Evolutionary conservation across 768 basidiomycete genomes (phyloP).

Genomic region (Boletellus sp.): DNA sequence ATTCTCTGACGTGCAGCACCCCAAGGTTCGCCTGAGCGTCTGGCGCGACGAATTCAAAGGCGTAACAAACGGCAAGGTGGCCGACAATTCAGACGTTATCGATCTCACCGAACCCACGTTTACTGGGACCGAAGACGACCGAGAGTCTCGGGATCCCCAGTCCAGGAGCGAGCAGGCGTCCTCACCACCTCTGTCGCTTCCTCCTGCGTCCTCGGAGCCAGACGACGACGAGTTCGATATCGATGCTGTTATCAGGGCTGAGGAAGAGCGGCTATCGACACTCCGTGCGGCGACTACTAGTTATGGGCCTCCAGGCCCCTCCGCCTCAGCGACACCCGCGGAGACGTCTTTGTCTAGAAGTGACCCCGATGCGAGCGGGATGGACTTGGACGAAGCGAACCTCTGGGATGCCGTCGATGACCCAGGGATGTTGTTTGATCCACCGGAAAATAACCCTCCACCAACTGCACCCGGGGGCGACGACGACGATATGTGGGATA

Average conservation of each 20-base stretch:
- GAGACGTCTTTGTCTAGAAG: slow-evolving; percentile 8
- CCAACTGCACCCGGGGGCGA: slow-evolving; percentile 27
- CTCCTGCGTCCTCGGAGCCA: slow-evolving; percentile 38
- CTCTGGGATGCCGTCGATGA: slow-evolving; percentile 33
- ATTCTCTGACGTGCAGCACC: slow-evolving; percentile 6
- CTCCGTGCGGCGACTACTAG: slow-evolving; percentile 14
- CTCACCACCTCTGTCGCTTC: slow-evolving; percentile 38
- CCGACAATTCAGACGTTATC: slow-evolving; percentile 23
- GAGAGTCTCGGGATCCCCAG: slow-evolving; percentile 6
- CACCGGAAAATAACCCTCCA: slow-evolving; percentile 1
- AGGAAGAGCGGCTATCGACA: slow-evolving; percentile 34
- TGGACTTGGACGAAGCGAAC: slow-evolving; percentile 39
- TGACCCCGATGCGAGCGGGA: slow-evolving; percentile 4
- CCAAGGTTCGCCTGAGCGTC: slow-evolving; percentile 64
- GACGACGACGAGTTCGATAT: slow-evolving; percentile 50
- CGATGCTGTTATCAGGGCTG: slow-evolving; percentile 48
- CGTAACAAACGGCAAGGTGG: slow-evolving; percentile 32
- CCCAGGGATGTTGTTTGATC: background rate
- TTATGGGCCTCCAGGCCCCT: background rate
- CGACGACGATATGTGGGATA: slow-evolving; percentile 73
- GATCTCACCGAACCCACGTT: slow-evolving; percentile 29
- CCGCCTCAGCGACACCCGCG: slow-evolving; percentile 1
- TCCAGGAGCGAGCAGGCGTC: slow-evolving; percentile 28
- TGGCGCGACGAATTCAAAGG: slow-evolving; percentile 72
- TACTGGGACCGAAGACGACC: slow-evolving; percentile 25